phyloP scores from a whole-genome alignment of 345 rosid genomes.

The Arabidopsis arenosa region DNA sequence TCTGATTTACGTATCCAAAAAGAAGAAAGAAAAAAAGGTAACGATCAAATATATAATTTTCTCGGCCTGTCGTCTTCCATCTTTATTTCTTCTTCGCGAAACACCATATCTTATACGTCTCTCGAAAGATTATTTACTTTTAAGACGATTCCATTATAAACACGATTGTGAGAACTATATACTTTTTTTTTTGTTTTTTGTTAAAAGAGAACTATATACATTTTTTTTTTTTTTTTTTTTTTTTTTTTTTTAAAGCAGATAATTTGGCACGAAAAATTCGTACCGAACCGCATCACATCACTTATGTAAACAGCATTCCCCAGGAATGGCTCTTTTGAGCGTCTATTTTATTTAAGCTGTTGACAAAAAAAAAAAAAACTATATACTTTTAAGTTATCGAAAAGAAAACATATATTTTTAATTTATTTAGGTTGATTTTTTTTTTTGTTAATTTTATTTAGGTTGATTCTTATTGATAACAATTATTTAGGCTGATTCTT shows the following conservation, averaged over 20 bases:
- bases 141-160: not conserved
- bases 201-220: too few relatives aligned
- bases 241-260: too few relatives aligned
- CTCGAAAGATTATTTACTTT: slow-evolving; percentile 18
- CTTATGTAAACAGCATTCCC: too few relatives aligned
- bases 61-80: slow-evolving; percentile 8
- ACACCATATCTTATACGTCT: slow-evolving; percentile 30
- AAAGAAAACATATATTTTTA: not conserved
- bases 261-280: too few relatives aligned
- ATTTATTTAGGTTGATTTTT: not conserved
- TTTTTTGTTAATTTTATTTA: too few relatives aligned
- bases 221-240: too few relatives aligned
- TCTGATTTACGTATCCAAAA: slow-evolving; percentile 32
- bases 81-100: slow-evolving; percentile 11
- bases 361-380: too few relatives aligned
- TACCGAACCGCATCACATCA: too few relatives aligned
- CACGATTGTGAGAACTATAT: not conserved
- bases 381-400: not conserved
- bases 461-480: not conserved
- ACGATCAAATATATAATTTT: not conserved
- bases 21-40: not conserved
- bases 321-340: too few relatives aligned
- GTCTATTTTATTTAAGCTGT: too few relatives aligned
- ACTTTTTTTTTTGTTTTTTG: too few relatives aligned
- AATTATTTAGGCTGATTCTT: not conserved